Conservation (phyloP, 345 rosid genomes). For the Dipteronia dyeriana region DNA sequence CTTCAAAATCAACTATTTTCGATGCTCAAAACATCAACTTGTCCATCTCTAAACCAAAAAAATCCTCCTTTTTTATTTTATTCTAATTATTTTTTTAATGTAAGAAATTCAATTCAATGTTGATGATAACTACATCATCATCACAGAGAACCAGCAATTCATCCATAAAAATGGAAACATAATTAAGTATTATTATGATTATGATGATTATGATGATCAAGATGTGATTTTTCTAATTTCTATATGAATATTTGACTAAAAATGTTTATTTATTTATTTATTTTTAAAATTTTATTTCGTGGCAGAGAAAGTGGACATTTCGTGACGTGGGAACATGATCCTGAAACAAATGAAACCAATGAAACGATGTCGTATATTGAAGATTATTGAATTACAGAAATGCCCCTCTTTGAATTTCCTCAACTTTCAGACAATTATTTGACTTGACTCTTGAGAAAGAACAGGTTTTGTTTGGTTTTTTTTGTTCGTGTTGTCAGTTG, state of each 20-base stretch:
- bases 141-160: constrained; percentile 7
- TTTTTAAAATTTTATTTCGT: constrained; percentile 2
- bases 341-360: too few species aligned
- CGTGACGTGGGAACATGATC: constrained; percentile 19
- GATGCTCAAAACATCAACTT: constrained; percentile 13
- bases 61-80: neutral
- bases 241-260: constrained; percentile 13
- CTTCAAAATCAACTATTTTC: neutral
- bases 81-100: neutral
- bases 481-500: neutral
- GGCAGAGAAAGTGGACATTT: constrained; percentile 20
- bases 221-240: neutral
- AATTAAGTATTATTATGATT: neutral
- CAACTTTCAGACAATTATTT: neutral
- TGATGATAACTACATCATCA: neutral
- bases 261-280: neutral
- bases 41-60: too few species aligned
- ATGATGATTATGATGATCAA: neutral
- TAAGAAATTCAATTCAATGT: neutral
- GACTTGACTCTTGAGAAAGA: neutral
- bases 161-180: neutral
- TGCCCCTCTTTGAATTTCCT: neutral
- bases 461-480: neutral
- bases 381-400: neutral
- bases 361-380: neutral